Evolutionary conservation across 1,284 basidiomycete species (phyloP).

Genomic region (Volvariella surrecta): DNA sequence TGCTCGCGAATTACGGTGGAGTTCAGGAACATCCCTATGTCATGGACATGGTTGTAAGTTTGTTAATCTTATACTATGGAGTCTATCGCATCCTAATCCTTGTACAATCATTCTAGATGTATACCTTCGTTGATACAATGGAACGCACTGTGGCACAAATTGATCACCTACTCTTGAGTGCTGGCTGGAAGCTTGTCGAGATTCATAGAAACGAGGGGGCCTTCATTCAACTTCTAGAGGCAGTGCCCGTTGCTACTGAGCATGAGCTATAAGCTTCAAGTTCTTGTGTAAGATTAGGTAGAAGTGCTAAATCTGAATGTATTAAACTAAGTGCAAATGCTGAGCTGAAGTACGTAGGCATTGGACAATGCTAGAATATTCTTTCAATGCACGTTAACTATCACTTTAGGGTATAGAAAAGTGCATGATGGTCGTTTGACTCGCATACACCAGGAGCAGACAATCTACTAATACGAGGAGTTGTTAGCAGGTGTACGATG

Average conservation of each 20-base stretch:
- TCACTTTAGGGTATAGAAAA: no score
- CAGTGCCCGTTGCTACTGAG: no score
- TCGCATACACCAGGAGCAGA: conserved; percentile 20
- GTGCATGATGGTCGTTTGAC: no score
- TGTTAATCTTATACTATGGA: background rate
- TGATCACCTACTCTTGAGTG: conserved; percentile 12
- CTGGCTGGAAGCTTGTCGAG: conserved; percentile 19
- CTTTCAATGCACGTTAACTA: no score
- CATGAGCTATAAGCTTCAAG: no score
- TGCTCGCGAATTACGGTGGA: conserved; percentile 20
- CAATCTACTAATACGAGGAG: conserved; percentile 14
- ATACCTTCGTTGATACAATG: no score
- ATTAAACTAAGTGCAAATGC: no score
- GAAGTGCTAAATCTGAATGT: no score
- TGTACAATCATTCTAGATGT: conserved; percentile 15
- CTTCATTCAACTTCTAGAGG: no score
- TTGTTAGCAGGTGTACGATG: conserved; percentile 19
- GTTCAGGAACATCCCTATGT: conserved; percentile 18
- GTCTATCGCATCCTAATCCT: background rate
- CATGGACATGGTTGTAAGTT: conserved; percentile 18
- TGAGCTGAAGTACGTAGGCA: no score
- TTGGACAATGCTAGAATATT: no score
- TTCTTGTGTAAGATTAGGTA: no score
- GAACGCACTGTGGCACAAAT: conserved; percentile 20
- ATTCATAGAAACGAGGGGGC: conserved; percentile 7